Conservation (phyloP, 2,329 filamentous ascomycete species). For the Aphanocladium album region DNA sequence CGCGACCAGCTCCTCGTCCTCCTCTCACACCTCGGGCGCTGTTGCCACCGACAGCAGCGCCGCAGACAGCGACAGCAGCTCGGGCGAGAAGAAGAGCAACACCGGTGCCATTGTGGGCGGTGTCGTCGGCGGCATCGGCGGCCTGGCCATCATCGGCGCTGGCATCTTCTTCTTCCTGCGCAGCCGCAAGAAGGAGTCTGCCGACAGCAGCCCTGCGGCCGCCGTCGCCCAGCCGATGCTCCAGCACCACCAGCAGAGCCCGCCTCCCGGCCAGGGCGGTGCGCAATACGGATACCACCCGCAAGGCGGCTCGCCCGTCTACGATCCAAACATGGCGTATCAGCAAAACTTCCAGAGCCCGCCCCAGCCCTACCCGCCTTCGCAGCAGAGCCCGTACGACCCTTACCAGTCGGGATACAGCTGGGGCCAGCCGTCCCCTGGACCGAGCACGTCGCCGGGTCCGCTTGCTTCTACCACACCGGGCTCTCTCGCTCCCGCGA, state of each 20-base stretch:
- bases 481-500: not conserved
- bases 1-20: not conserved
- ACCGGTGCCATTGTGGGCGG: slow-evolving; percentile 8
- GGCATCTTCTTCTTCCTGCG: slow-evolving; percentile 9
- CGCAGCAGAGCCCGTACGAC: not conserved
- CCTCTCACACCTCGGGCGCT: not conserved
- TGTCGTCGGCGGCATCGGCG: slow-evolving; percentile 5
- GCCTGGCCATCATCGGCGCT: not conserved
- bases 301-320: not conserved
- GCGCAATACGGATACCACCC: not conserved
- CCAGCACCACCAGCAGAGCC: not conserved
- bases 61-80: not conserved
- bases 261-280: not conserved
- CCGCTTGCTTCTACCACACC: not conserved
- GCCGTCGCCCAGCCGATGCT: slow-evolving; percentile 1
- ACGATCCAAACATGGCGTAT: slow-evolving; percentile 6
- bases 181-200: not conserved
- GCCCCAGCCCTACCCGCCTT: not conserved
- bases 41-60: not conserved
- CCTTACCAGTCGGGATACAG: not conserved
- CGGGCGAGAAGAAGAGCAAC: not conserved
- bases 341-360: not conserved
- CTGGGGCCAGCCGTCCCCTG: slow-evolving; percentile 2
- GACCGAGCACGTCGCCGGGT: not conserved
- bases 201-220: not conserved